Base-by-base conservation (phyloP, 768 basidiomycete genomes). In the Ramaria sp. region DNA sequence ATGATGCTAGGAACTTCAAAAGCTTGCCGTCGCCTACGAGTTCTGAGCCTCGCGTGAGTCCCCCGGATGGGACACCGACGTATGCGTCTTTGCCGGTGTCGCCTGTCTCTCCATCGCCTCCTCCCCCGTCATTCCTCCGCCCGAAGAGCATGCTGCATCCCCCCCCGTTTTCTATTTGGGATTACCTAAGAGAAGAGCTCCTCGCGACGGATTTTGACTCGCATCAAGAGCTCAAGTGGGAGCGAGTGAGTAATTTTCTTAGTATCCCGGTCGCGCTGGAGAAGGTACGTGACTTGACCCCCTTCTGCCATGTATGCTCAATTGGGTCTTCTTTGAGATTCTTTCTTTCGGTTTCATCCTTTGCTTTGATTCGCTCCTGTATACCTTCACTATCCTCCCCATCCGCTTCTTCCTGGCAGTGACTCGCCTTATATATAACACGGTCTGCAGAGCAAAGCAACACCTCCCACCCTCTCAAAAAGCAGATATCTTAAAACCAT, bases 331-430 rank as follows among this genome's bases (percentile, higher is more conserved):
- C 16, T 42, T 44, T 52, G 27, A 95, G 93, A 88, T 94, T 18
- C 84, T 96, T 50, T 74, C 85, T 22, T 96, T 98, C 66, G 96
- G 96, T 34, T 87, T 88, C 61, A 71, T 96, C 25, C 78, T 98
- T 36, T 99, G 96, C 67, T 76, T 98, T 49, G 96, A 99, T 66
- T 92, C 93, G 1, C 97, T 98, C 70, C 78, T 99, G 1, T 96
- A 98, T 69, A 94, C 90, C 0, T 97, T 99, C 71, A 99, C 96
- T 16, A 89, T 99, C 61, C 81, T 96, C 9, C 96, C 96, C 9
- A 90, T 99, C 55, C 88, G 95, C 5, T 88, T 82, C 62, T 59
- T 72, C 12, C 69, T 90, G 37, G 91, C 87, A 3, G 64, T 76
- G 52, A 73, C 75, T 61, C 75, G 81, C 41, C 75, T 83, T 48